Conservation (phyloP, 2,329 filamentous ascomycete genomes). For the Bipolaris oryzae region DNA sequence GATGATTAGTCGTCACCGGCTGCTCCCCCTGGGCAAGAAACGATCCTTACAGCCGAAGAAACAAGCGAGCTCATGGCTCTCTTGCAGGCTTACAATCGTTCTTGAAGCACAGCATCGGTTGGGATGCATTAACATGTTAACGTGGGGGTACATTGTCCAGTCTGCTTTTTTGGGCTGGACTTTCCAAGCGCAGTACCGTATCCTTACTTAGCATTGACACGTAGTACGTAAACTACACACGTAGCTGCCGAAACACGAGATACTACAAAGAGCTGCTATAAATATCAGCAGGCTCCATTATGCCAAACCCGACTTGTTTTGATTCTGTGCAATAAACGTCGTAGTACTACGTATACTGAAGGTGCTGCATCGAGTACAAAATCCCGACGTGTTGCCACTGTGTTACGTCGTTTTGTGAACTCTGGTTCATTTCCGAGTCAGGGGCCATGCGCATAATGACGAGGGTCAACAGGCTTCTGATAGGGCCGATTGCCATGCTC, state of each 20-base stretch:
- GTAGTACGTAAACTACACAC: no score
- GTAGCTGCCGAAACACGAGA: no score
- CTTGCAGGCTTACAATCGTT: not conserved
- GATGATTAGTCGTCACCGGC: constrained; percentile 12
- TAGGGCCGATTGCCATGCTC: not conserved
- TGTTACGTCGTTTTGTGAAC: not conserved
- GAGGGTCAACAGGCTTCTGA: not conserved
- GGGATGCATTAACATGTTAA: not conserved
- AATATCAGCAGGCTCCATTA: no score
- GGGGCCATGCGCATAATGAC: not conserved
- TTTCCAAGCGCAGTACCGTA: no score
- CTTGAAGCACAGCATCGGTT: not conserved
- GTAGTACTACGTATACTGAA: not conserved
- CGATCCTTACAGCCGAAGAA: not conserved
- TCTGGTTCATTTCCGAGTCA: not conserved
- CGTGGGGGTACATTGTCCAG: not conserved
- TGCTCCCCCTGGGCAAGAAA: not conserved
- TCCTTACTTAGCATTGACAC: no score
- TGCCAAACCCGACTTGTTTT: no score
- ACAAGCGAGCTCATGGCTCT: not conserved
- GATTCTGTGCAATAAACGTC: not conserved
- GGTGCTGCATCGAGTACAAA: not conserved
- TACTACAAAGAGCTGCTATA: no score
- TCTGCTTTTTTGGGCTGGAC: no score
- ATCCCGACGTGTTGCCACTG: not conserved